Percentiles rank a stretch among this genome's conserved stretches.
Conservation (phyloP, 176 grass and related monocot species). For the Alloteropsis semialata region DNA sequence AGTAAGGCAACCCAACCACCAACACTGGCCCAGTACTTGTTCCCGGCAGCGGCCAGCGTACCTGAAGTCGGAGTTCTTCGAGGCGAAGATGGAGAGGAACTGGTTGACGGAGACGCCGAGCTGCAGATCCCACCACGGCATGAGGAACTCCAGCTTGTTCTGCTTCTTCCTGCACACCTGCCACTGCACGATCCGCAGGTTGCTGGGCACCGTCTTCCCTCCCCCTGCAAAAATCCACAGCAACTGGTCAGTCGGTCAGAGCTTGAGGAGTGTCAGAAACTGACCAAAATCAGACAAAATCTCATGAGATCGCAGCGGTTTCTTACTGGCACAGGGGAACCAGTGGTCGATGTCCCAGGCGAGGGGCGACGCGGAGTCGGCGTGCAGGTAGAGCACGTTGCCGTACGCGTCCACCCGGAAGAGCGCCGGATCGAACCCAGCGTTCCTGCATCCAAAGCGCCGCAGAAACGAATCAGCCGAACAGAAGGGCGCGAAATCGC, state of each 20-base stretch:
- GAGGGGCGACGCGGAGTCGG: conserved; percentile 80
- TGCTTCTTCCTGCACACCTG: conserved; percentile 79
- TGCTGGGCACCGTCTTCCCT: conserved; percentile 81
- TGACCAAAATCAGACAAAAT: background rate
- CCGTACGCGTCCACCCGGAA: conserved; percentile 86
- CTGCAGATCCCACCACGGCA: conserved; percentile 98
- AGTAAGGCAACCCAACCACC: no score
- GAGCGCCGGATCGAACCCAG: conserved; percentile 87
- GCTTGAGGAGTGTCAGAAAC: background rate
- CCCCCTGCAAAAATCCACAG: conserved; percentile 45
- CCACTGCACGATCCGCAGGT: conserved; percentile 79
- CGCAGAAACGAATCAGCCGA: background rate
- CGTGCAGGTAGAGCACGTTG: conserved; percentile 90
- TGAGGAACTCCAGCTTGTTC: conserved; percentile 78
- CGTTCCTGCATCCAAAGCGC: conserved; percentile 55
- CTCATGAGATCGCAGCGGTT: background rate
- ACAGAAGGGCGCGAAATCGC: background rate
- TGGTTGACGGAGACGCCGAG: conserved; percentile 88
- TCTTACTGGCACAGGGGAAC: conserved; percentile 81
- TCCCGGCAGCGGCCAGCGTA: background rate
- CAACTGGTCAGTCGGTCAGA: background rate
- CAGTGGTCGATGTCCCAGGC: conserved; percentile 89
- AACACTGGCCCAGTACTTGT: background rate
- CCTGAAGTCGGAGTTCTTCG: conserved; percentile 73
- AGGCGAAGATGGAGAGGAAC: conserved; percentile 80